Conservation (phyloP, 805 yeast species). For the Ogataea salicorniae region DNA sequence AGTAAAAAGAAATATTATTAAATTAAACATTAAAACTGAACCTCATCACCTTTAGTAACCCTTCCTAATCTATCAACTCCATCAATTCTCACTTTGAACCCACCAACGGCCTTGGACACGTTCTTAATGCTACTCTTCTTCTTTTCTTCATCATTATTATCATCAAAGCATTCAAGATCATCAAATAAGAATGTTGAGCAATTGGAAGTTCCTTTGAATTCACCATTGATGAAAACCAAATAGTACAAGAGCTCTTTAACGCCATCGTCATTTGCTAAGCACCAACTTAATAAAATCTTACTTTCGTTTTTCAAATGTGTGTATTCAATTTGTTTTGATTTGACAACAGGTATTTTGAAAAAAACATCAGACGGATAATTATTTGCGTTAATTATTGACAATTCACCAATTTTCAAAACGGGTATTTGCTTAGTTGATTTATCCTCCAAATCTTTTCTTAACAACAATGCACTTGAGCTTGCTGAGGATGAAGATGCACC, state of each 20-base stretch:
- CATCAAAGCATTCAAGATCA: background rate
- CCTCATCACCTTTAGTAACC: slow-evolving; percentile 8
- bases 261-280: slow-evolving; percentile 9
- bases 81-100: slow-evolving; percentile 20
- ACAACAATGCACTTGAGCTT: no score
- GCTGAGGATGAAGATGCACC: background rate
- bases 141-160: background rate
- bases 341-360: slow-evolving; percentile 8
- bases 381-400: slow-evolving; percentile 20
- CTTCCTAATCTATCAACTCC: slow-evolving; percentile 21
- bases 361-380: slow-evolving; percentile 20
- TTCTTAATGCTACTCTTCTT: background rate
- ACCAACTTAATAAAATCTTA: slow-evolving; percentile 17
- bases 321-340: background rate
- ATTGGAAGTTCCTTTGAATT: slow-evolving; percentile 24
- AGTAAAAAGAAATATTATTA: no score
- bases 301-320: slow-evolving; percentile 1
- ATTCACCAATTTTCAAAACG: slow-evolving; percentile 19
- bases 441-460: background rate
- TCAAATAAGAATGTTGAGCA: slow-evolving; percentile 9
- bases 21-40: no score
- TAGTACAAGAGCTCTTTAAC: slow-evolving; percentile 21
- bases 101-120: background rate
- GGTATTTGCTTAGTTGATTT: slow-evolving; percentile 4
- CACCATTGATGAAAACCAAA: slow-evolving; percentile 27